Evolutionary conservation across 371 early-diverging fungal genomes (phyloP), one percentile per base, ranked within the genome.

Genomic region (Dichotomocladium elegans): DNA sequence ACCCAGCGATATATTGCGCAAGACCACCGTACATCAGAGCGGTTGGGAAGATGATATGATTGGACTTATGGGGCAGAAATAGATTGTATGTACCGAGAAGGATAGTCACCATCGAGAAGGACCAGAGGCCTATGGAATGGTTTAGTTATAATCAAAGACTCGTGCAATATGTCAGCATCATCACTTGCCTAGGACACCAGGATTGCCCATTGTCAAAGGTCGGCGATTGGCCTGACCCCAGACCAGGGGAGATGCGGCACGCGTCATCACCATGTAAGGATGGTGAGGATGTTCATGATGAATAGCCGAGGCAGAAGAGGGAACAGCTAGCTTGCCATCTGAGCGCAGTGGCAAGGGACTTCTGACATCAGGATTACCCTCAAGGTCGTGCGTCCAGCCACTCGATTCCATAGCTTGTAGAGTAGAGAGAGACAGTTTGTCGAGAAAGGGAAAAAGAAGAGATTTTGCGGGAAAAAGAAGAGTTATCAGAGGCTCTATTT

Each of bases 21-120:
- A 65, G 37, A 17, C 66, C 66, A 22, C 66, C 66, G 53, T 58
- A 65, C 41, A 65, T 42, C 7, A 65, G 17, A 1, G 58, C 61
- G 4, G 58, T 55, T 12, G 61, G 61, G 34, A 61, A 41, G 22
- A 65, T 47, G 19, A 58, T 45, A 25, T 42, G 30, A 27, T 57
- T 65, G 26, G 57, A 34, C 26, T 51, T 55, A 14, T 30, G 14
- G 10, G 66, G 66, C 30, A 57, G 46, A 28, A 60, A 60, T 5
- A 60, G 27, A 30, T 57, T 53, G 30, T 41, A 57, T 1, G 55
- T 44, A 3, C 45, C 56, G n/a, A 64, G 35, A 14, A 64, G 33
- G 22, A 55, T 41, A 21, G 61, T 64, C 27, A 64, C 65, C 4
- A 53, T 54, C 1, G 56, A 55, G 44, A 64, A 64, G 22, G 64